A percentile compares a stretch with the other conserved stretches of the same genome.
Conservation (phyloP, 768 basidiomycete genomes). For the Agaricus blazei region DNA sequence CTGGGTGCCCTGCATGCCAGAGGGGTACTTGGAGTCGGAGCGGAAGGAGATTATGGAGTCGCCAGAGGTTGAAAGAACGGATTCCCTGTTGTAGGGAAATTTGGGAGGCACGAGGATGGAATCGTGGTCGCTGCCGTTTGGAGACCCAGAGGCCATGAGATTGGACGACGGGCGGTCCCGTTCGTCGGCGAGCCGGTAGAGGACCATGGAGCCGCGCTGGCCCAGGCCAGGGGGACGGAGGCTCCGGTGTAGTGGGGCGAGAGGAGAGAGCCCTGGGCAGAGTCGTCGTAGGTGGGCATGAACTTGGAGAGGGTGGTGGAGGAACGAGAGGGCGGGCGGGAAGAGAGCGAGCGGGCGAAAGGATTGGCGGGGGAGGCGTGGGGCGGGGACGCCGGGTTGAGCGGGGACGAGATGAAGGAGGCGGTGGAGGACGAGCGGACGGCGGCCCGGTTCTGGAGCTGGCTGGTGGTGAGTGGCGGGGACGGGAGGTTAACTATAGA, state of each 20-base stretch:
- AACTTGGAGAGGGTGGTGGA: conserved; percentile 7
- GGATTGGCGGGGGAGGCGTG: conserved; percentile 9
- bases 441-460: conserved; percentile 5
- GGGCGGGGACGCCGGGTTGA: conserved; percentile 36
- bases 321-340: conserved; percentile 2
- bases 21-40: conserved; percentile 65
- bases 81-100: conserved; percentile 22
- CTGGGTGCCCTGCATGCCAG: conserved; percentile 19
- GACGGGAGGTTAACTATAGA: background rate
- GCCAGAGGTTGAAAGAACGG: conserved; percentile 27
- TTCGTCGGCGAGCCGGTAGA: conserved; percentile 55
- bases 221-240: conserved; percentile 21
- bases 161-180: conserved; percentile 5
- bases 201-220: conserved; percentile 53
- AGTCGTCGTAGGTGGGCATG: background rate
- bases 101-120: conserved; percentile 30
- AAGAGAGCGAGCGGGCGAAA: conserved; percentile 12
- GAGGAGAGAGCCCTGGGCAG: background rate
- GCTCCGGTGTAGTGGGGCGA: conserved; percentile 9
- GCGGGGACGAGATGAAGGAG: conserved; percentile 45
- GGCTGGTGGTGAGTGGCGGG: conserved; percentile 4
- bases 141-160: background rate
- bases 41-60: conserved; percentile 47
- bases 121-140: conserved; percentile 15
- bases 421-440: conserved; percentile 6